Base-by-base conservation (phyloP, 108 stramenopile genomes). In the Schizochytrium sp. region DNA sequence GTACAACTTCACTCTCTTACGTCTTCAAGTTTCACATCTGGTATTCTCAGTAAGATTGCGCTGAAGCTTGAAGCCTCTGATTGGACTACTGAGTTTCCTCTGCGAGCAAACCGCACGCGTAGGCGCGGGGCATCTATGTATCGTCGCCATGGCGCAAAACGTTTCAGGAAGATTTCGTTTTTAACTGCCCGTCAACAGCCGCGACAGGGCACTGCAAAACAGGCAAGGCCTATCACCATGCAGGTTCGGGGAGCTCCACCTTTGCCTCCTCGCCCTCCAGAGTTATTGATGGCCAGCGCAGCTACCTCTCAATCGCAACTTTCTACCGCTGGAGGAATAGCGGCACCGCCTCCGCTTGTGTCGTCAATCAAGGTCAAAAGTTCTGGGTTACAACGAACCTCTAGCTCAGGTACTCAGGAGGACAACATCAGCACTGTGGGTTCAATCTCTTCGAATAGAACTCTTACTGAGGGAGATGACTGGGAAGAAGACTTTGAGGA, bases 111-210 rank as follows among this genome's bases (percentile, higher is more conserved):
- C 28, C 76, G 76, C 45, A 83, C 47, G 53, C 76, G 50, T 5
- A n/a, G 76, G 5, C 47, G 53, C 10, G 76, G 47, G 47, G 76
- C 53, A 3, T 83, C 76, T 53, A 83, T 55, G 45, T 55, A 55
- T 38, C 76, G 76, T 55, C 64, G 64, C 64, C 64, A 69, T 38
- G 64, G 64, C 10, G 7, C 64, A 38, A 83, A 83, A 10, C 76
- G 76, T 83, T 83, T 55, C 55, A 47, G 76, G n/a, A 83, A 83
- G 50, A 83, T 83, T 40, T 83, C 53, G 1, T 83, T 83, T 42
- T 53, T 83, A 8, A 83, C 19, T 13, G 40, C 64, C 42, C 12
- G 64, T 38, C 42, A 44, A 17, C 13, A 17, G 57, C 13, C 57
- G 57, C 57, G 13, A 58, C 28, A 28, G 28, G 28, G 28, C 28